phyloP scores from a whole-genome alignment of 495 filamentous ascomycete species.

The Saxophila tyrrhenica region DNA sequence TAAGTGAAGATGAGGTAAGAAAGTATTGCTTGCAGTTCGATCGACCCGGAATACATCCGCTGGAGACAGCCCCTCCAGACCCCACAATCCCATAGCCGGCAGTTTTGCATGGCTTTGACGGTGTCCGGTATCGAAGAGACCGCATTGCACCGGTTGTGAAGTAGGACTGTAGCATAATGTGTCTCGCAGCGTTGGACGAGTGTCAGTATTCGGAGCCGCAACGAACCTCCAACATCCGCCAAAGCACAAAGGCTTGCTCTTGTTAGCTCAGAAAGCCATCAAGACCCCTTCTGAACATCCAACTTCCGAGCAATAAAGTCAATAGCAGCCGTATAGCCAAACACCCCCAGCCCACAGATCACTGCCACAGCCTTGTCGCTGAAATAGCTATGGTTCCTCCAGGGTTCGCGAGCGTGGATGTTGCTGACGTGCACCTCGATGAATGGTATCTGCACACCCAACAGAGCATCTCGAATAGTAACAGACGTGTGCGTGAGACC shows the following conservation, averaged over 20 bases:
- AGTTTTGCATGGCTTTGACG: background rate
- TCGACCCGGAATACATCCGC: background rate
- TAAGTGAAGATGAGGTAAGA: background rate
- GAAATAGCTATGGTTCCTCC: constrained; percentile 52
- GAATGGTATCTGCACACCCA: constrained; percentile 54
- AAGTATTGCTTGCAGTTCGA: background rate
- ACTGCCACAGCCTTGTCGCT: constrained; percentile 59
- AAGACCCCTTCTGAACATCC: constrained; percentile 34
- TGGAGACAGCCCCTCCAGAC: too few species aligned
- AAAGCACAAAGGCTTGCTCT: too few species aligned
- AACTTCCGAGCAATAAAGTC: constrained; percentile 32
- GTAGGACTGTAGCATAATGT: too few species aligned
- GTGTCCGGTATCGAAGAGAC: too few species aligned
- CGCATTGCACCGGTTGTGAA: too few species aligned
- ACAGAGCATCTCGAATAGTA: constrained; percentile 54
- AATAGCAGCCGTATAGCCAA: constrained; percentile 57
- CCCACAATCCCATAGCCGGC: too few species aligned
- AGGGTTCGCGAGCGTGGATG: constrained; percentile 54
- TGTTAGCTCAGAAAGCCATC: background rate
- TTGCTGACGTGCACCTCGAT: constrained; percentile 62
- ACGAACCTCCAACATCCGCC: too few species aligned
- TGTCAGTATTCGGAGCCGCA: too few species aligned
- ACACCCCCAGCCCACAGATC: constrained; percentile 29
- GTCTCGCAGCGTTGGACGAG: too few species aligned
- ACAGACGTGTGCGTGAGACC: constrained; percentile 59